Conservation (phyloP, 257 asterid genomes). For the Solanum gracilifrons region DNA sequence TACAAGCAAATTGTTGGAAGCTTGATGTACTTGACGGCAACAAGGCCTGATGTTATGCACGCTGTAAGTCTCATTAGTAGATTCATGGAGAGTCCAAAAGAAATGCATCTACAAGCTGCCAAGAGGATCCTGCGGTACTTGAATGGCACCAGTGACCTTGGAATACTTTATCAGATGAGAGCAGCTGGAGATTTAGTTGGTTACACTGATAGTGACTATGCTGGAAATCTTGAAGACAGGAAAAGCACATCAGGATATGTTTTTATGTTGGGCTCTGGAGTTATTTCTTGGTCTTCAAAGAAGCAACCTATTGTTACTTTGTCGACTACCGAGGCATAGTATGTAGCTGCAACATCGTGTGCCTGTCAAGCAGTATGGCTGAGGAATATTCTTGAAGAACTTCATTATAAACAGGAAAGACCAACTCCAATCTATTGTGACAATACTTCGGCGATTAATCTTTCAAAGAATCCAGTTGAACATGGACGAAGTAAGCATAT, state of each 20-base stretch:
- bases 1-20: too few relatives aligned
- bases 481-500: not conserved
- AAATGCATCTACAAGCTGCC: too few relatives aligned
- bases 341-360: not conserved
- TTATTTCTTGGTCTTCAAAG: too few relatives aligned
- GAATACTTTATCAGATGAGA: too few relatives aligned
- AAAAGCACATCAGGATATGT: not conserved
- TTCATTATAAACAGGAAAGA: not conserved
- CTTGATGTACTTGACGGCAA: too few relatives aligned
- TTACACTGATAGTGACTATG: not conserved
- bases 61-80: not conserved
- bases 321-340: too few relatives aligned
- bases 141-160: not conserved
- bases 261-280: too few relatives aligned
- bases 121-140: not conserved
- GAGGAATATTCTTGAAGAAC: not conserved
- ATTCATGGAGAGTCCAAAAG: not conserved
- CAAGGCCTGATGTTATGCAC: not conserved
- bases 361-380: not conserved
- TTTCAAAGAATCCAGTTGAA: too few relatives aligned
- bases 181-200: not conserved
- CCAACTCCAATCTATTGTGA: too few relatives aligned
- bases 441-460: too few relatives aligned
- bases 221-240: too few relatives aligned
- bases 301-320: too few relatives aligned